Conservation (phyloP, 2,329 filamentous ascomycete species). For the Stachybotrys chlorohalonatus region DNA sequence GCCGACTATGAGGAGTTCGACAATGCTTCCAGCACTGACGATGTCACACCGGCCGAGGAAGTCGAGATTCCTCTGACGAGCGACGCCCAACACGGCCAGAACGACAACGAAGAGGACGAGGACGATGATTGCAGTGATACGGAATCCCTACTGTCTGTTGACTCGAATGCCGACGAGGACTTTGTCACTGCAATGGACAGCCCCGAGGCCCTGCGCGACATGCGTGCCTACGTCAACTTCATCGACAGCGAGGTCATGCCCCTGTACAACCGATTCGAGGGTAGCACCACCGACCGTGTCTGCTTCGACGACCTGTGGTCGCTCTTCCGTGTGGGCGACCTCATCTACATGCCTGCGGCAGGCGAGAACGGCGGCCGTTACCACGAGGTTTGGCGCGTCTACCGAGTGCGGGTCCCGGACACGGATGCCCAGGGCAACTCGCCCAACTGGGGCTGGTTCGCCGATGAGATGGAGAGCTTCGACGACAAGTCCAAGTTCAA, state of each 20-base stretch:
- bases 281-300: constrained; percentile 18
- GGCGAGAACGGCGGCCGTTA: constrained; percentile 25
- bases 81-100: constrained; percentile 8
- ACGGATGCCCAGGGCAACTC: constrained; percentile 14
- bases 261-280: constrained; percentile 17
- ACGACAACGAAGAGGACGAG: constrained; percentile 6
- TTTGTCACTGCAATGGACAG: constrained; percentile 27
- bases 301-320: constrained; percentile 33
- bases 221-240: constrained; percentile 34
- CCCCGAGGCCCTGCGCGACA: constrained; percentile 27
- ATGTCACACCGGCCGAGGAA: constrained; percentile 10
- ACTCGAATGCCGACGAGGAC: constrained; percentile 26
- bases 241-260: constrained; percentile 32
- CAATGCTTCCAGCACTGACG: constrained; percentile 7
- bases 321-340: constrained; percentile 29
- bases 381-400: constrained; percentile 29
- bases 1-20: constrained; percentile 23
- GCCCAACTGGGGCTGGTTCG: constrained; percentile 21
- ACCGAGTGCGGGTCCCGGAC: constrained; percentile 20
- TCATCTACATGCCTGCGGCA: constrained; percentile 28
- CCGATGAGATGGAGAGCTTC: constrained; percentile 19
- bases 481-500: constrained; percentile 21
- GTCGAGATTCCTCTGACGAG: constrained; percentile 7
- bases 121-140: constrained; percentile 15
- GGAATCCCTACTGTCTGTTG: constrained; percentile 23